Conservation (phyloP, 129 eudicot genomes). For the Heracleum sosnowskyi region DNA sequence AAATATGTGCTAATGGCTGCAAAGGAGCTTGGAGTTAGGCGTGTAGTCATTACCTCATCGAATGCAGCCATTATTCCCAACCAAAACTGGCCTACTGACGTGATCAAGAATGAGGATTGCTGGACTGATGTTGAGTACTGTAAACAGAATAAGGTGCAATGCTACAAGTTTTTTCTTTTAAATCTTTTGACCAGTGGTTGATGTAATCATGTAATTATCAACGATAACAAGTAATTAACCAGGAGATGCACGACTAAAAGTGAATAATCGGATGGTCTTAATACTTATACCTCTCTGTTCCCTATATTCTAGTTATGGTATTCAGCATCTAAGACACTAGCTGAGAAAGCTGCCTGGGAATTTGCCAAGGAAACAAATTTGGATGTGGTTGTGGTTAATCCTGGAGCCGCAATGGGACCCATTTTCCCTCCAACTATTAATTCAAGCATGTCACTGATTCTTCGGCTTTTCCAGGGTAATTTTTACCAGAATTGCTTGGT, state of each 20-base stretch:
- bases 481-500: background rate
- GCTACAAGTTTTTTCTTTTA: background rate
- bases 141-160: conserved; percentile 53
- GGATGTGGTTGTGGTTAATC: conserved; percentile 84
- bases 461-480: conserved; percentile 85
- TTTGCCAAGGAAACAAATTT: conserved; percentile 65
- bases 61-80: conserved; percentile 66
- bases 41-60: conserved; percentile 91
- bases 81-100: conserved; percentile 68
- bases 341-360: conserved; percentile 94
- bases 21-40: conserved; percentile 65
- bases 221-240: background rate
- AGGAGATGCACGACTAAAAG: background rate
- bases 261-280: too few relatives aligned
- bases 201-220: too few relatives aligned
- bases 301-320: conserved; percentile 62
- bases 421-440: conserved; percentile 67
- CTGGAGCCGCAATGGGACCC: conserved; percentile 94
- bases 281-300: background rate
- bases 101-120: conserved; percentile 68
- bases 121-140: conserved; percentile 92
- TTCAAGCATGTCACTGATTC: conserved; percentile 84
- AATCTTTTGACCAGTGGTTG: background rate
- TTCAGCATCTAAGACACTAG: conserved; percentile 79
- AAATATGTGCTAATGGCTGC: conserved; percentile 80